phyloP scores from a whole-genome alignment of 176 grass and related monocot species.

The Metroxylon sagu region DNA sequence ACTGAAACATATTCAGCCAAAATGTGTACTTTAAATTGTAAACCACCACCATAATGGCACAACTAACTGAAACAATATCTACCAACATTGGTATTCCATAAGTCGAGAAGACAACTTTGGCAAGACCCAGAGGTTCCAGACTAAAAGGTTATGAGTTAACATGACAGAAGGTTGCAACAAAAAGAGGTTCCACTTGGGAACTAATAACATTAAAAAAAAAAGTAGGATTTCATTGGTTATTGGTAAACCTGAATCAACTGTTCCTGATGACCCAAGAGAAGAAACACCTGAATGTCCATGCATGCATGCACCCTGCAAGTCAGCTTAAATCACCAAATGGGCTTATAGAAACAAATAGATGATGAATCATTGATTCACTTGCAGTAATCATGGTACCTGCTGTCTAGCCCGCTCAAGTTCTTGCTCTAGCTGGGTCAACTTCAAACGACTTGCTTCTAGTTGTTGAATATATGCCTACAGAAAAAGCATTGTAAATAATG shows the following conservation, averaged over 20 bases:
- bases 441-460: conserved; percentile 24
- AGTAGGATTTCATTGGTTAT: too few relatives aligned
- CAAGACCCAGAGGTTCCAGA: too few relatives aligned
- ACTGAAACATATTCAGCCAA: too few relatives aligned
- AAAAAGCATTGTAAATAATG: conserved; percentile 7
- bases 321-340: neutral
- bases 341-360: neutral
- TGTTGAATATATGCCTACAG: conserved; percentile 27
- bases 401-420: conserved; percentile 28
- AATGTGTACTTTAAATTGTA: too few relatives aligned
- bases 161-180: too few relatives aligned
- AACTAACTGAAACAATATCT: too few relatives aligned
- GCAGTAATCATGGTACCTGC: conserved; percentile 11
- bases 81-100: too few relatives aligned
- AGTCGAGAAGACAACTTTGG: too few relatives aligned
- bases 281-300: conserved; percentile 19
- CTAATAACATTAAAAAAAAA: too few relatives aligned
- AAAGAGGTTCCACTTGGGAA: too few relatives aligned
- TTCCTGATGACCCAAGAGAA: conserved; percentile 1
- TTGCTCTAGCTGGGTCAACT: conserved; percentile 28
- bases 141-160: too few relatives aligned
- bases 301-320: conserved; percentile 21
- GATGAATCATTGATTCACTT: neutral
- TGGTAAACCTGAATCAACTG: conserved; percentile 19
- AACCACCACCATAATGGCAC: too few relatives aligned